phyloP scores from a whole-genome alignment of 2,329 filamentous ascomycete species.

The Penicillium thymicola region DNA sequence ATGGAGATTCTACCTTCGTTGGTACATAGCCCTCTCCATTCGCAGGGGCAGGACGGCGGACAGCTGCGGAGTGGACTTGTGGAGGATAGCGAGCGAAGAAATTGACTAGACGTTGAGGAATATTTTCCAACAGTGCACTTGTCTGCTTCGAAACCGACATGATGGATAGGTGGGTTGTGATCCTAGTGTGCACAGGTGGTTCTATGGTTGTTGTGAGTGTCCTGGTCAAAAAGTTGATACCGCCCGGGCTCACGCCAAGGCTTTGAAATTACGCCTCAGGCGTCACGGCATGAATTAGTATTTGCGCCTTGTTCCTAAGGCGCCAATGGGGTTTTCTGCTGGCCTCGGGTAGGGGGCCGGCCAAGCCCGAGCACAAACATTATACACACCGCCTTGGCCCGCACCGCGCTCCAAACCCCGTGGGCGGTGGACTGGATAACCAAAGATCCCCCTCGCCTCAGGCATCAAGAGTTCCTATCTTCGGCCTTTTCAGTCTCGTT shows the following conservation, averaged over 20 bases:
- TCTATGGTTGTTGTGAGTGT: background rate
- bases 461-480: conserved; percentile 3
- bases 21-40: conserved; percentile 19
- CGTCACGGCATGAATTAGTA: background rate
- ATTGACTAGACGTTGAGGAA: conserved; percentile 73
- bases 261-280: background rate
- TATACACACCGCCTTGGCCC: background rate
- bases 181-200: background rate
- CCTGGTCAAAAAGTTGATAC: conserved; percentile 8
- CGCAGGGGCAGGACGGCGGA: conserved; percentile 32
- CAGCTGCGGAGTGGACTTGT: conserved; percentile 45
- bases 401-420: background rate
- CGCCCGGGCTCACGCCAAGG: conserved; percentile 3
- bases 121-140: conserved; percentile 25
- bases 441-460: background rate
- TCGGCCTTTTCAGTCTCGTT: conserved; percentile 3
- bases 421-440: background rate
- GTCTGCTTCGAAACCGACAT: conserved; percentile 22
- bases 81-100: conserved; percentile 93
- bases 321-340: background rate
- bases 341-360: too few species aligned
- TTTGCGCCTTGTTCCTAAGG: background rate
- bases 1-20: conserved; percentile 35
- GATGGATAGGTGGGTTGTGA: conserved; percentile 13
- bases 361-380: too few species aligned